Conservation (phyloP, 345 rosid genomes). For the Reutealis trisperma region DNA sequence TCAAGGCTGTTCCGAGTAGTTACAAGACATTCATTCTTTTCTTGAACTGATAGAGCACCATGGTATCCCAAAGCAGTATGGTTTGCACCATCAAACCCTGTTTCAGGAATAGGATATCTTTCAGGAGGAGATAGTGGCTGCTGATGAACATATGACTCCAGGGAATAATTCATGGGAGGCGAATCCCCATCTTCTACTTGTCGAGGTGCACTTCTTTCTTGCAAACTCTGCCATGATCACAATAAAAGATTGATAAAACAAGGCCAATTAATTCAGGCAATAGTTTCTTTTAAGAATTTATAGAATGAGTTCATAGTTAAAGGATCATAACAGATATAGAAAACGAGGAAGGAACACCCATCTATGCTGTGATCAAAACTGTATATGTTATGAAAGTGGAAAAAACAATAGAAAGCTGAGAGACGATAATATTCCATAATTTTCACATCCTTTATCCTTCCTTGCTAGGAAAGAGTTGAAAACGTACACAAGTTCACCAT, state of each 20-base stretch:
- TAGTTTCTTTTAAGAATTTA: conserved; percentile 5
- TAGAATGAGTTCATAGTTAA: not conserved
- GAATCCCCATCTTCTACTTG: conserved; percentile 38
- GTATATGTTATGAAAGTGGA: not conserved
- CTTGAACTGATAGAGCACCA: conserved; percentile 46
- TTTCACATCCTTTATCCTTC: not conserved
- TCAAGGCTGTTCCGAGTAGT: conserved; percentile 72
- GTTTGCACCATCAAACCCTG: conserved; percentile 32
- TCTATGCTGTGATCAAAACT: not conserved
- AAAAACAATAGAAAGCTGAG: not conserved
- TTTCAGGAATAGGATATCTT: conserved; percentile 51
- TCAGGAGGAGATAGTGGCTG: conserved; percentile 57
- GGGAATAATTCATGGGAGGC: conserved; percentile 29
- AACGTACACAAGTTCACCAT: not conserved
- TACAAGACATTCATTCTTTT: conserved; percentile 62
- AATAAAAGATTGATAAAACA: conserved; percentile 8
- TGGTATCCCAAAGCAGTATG: conserved; percentile 32
- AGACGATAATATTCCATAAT: too few species aligned
- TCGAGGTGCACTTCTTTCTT: conserved; percentile 36
- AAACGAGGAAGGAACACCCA: too few species aligned
- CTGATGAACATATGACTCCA: conserved; percentile 56
- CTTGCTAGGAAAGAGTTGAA: not conserved
- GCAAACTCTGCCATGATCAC: conserved; percentile 46
- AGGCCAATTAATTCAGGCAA: not conserved
- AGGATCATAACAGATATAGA: not conserved